Conservation (phyloP, 441 rosid species). For the Erysimum pusillum region DNA sequence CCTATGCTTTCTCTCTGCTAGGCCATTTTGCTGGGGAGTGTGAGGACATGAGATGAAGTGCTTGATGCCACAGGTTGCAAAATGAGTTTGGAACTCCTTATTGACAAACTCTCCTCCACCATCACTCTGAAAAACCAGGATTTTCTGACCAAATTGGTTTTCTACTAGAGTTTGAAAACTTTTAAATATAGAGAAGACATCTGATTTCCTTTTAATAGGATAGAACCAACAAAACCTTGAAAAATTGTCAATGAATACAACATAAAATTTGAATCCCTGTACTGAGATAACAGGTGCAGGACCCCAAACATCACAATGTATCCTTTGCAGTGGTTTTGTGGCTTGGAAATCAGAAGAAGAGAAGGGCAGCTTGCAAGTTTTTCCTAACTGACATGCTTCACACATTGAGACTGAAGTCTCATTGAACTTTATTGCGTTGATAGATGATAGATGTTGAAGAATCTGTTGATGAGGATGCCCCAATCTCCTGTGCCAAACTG, state of each 20-base stretch:
- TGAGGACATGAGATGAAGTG: too few relatives aligned
- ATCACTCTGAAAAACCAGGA: too few relatives aligned
- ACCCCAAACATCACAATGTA: background rate
- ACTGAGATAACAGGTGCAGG: accelerated
- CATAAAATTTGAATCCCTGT: background rate
- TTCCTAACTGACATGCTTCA: background rate
- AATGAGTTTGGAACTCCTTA: too few relatives aligned
- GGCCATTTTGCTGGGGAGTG: too few relatives aligned
- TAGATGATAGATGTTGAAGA: background rate
- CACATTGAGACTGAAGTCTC: background rate
- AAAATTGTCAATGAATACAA: background rate
- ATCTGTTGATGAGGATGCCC: background rate
- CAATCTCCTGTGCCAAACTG: background rate
- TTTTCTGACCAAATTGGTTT: too few relatives aligned
- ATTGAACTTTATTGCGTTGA: background rate
- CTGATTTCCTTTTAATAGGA: background rate
- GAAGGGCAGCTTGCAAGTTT: background rate
- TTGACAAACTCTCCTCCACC: too few relatives aligned
- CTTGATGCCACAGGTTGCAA: too few relatives aligned
- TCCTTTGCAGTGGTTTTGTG: background rate
- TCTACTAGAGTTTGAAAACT: too few relatives aligned
- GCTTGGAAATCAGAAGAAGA: background rate
- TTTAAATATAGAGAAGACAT: background rate
- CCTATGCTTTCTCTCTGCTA: too few relatives aligned
- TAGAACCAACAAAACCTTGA: too few relatives aligned